Evolutionary conservation across 2,329 filamentous ascomycete species (phyloP), one percentile per base, ranked within the genome.

Genomic region (Pseudogymnoascus sp.): DNA sequence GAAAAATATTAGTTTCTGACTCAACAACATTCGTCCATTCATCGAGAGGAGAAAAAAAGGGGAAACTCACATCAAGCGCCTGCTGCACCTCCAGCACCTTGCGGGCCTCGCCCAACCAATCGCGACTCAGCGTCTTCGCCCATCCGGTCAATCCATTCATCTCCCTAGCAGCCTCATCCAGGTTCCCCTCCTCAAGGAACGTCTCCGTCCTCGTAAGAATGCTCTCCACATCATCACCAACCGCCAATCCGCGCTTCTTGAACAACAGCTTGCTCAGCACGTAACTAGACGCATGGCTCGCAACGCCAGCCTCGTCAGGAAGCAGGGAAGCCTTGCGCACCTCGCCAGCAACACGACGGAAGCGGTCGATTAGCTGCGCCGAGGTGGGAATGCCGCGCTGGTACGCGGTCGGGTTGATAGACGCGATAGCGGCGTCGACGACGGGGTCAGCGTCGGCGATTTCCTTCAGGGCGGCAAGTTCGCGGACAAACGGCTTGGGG

Each of bases 61-160:
- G 23, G 30, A 61, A 65, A 82, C 86, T 84, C 75, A 96, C 94
- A 74, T 99, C 94, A 69, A 99, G 80, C 69, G 94, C 94, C 77
- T 99, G 94, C 75, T 89, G 86, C 65, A 97, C 94, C 77, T 99
- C 94, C 69, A 99, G 78, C 65, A 95, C 90, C 76, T 91, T 88
- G 72, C 94, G 84, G 63, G 91, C 89, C 79, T 99, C 94, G 58
- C 81, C 82, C 66, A 99, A 75, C 94, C 94, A 99, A 74, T 99
- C 94, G 70, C 88, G 85, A 74, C 90, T 95, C 71, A 99, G 76
- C 38, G 92, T 92, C 80, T 94, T 96, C 55, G 92, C 92, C 94
- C 94, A 99, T 23, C 94, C 94, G 63, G 87, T 82, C 52, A 99
- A 79, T 1, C 85, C 83, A 71, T 97, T 99, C 87, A 99, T 94